Base-by-base conservation (phyloP, 345 rosid genomes). In the Bretschneidera sinensis region DNA sequence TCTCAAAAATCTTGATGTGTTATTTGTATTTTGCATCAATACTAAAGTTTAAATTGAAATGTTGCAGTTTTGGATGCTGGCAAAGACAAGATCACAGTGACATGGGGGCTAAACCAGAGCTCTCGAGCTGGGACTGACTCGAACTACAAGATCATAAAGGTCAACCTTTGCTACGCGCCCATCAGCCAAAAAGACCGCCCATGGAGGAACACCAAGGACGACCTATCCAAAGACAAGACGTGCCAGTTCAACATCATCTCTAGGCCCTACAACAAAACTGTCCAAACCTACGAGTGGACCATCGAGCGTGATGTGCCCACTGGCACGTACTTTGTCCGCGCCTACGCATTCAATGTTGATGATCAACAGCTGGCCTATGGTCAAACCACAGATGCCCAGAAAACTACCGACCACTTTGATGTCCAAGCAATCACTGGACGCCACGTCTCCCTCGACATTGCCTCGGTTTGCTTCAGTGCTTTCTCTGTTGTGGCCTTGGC, bases 271-370 rank as follows among this genome's bases (percentile, higher is more conserved):
- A 51, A 33, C 51, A 74, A 21, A 59, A 57, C 56, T 23, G 51
- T 31, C 70, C 77, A 82, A 19, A 61, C 72, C 62, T 57, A 58
- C 17, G 77, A 79, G 18, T 83, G 85, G 83, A 53, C 47, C 50
- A 16, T 89, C 62, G 73, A 72, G 71, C 75, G 65, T 0, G 85
- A 86, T 56, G 72, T 77, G 54, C 91, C 97, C 1, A 58, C 74
- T 0, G 94, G 78, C 34, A 79, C 89, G 13, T 89, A 72, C 88
- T 89, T 86, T 55, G 71, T 85, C 4, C 91, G 97, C 21, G 97
- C 66, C 73, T 89, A 89, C 24, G 94, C 75, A 21, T 17, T 48
- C 43, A 62, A 80, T 64, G 57, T 69, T 1, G 56, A 57, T 0
- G 79, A 31, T 5, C 20, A 52, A 0, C 67, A 70, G 67, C 83